Base-by-base conservation (phyloP, 345 rosid genomes). In the Eucalyptus polyanthemos region DNA sequence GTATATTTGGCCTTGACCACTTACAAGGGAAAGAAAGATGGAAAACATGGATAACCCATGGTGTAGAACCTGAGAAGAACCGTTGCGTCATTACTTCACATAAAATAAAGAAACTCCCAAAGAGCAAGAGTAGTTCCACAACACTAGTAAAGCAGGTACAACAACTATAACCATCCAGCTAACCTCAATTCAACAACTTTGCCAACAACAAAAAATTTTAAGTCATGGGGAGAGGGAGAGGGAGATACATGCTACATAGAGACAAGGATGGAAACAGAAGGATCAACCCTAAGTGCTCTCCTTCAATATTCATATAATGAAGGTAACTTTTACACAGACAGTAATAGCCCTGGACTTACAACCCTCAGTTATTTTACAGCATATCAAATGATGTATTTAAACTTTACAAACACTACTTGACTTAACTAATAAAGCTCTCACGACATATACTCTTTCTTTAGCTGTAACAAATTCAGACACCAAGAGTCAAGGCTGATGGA, bases 11-110 rank as follows among this genome's bases (percentile, higher is more conserved):
- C 91, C 95, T 93, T 96, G 95, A 88, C 97, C 97, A 88, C 97
- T 95, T 76, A 94, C 85, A 89, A 96, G 95, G 87, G 99, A 91
- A 9, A 94, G 96, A 87, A 91, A 87, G 87, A 96, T 92, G 9
- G 98, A 92, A 90, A 93, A 94, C 96, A 97, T 91, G 56, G 98
- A 96, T 88, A 97, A 89, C 81, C 95, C 94, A 90, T 97, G 98
- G 93, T 97, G 98, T 90, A 96, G 88, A 22, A 96, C 94, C 99
- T 97, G 91, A 53, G 11, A 76, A 50, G 69, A 34, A 87, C 53
- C 8, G 50, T 54, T 37, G 83, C 88, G 69, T 53, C 72, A 62
- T 42, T 29, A 50, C 47, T 44, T 24, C 34, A 80, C 29, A 53
- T 31, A 29, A 89, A 22, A 22, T 31, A 27, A 12, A 51, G 21